phyloP scores from a whole-genome alignment of 2,329 filamentous ascomycete species.

The Stagonosporopsis chrysanthemi region DNA sequence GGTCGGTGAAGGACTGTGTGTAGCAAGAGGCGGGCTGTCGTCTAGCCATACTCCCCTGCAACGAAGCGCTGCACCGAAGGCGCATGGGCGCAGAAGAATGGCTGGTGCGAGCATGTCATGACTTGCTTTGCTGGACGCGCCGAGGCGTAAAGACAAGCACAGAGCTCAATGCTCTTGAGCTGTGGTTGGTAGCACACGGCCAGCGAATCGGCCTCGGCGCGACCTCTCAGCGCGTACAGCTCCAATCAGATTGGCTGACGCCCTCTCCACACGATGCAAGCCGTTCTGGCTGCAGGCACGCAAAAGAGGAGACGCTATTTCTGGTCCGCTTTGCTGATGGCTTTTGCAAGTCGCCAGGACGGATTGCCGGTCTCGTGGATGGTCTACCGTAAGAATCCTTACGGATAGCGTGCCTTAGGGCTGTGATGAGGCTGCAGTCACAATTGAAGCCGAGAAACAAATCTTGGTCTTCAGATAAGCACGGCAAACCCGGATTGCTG shows the following conservation, averaged over 20 bases:
- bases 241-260: constrained; percentile 17
- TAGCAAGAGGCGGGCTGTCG: constrained; percentile 28
- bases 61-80: constrained; percentile 31
- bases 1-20: constrained; percentile 31
- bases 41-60: constrained; percentile 32
- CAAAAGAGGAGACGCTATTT: constrained; percentile 37
- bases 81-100: constrained; percentile 26
- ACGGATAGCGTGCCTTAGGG: constrained; percentile 36
- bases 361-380: constrained; percentile 24
- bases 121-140: constrained; percentile 37
- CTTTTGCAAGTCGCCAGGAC: constrained; percentile 4
- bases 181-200: constrained; percentile 46
- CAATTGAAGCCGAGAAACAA: constrained; percentile 19
- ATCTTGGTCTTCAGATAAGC: constrained; percentile 15
- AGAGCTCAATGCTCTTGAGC: constrained; percentile 29
- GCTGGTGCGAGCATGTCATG: constrained; percentile 32
- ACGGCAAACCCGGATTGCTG: constrained; percentile 20
- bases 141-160: constrained; percentile 36
- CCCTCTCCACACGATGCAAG: constrained; percentile 15
- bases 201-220: constrained; percentile 28
- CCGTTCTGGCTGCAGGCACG: constrained; percentile 31
- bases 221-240: constrained; percentile 16
- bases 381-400: constrained; percentile 11
- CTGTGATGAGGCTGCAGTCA: constrained; percentile 39
- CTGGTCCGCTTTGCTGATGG: constrained; percentile 23